phyloP scores from a whole-genome alignment of 192 early-diverging fungal species.

The Lobosporangium transversale region DNA sequence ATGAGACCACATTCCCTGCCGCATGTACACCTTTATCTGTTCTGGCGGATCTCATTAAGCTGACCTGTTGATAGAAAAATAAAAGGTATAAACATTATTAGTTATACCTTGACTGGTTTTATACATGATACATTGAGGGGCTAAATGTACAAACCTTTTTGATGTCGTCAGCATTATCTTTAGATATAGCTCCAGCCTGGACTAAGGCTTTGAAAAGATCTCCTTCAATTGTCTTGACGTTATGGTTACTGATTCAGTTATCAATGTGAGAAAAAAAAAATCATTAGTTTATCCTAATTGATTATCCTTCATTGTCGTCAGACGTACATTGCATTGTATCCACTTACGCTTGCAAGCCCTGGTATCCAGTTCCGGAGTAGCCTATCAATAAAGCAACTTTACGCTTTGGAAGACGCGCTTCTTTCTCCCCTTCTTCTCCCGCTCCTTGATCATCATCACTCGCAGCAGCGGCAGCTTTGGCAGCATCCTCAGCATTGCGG shows the following conservation, averaged over 20 bases:
- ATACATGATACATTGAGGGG: too few relatives aligned
- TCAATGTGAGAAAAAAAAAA: slow-evolving; percentile 3
- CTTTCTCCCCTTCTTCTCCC: slow-evolving; percentile 46
- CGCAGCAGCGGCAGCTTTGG: slow-evolving; percentile 18
- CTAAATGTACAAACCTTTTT: slow-evolving; percentile 61
- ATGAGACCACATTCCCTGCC: slow-evolving; percentile 92
- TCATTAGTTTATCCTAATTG: too few relatives aligned
- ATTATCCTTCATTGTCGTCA: background rate
- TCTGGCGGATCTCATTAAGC: slow-evolving; percentile 89
- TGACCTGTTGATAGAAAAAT: slow-evolving; percentile 61
- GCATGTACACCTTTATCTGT: slow-evolving; percentile 99
- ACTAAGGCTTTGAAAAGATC: slow-evolving; percentile 90
- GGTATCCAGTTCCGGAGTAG: slow-evolving; percentile 95
- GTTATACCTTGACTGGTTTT: too few relatives aligned
- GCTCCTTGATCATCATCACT: background rate
- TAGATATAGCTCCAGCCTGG: slow-evolving; percentile 82
- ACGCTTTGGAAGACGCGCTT: slow-evolving; percentile 78
- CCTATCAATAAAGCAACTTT: slow-evolving; percentile 91
- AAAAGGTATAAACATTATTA: too few relatives aligned
- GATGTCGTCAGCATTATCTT: slow-evolving; percentile 86
- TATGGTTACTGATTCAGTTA: slow-evolving; percentile 82
- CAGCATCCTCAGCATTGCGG: slow-evolving; percentile 34
- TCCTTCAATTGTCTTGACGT: slow-evolving; percentile 86
- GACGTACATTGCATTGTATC: background rate
- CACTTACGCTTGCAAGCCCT: slow-evolving; percentile 95